A percentile compares a stretch with the other conserved stretches of the same genome.
Conservation (phyloP, 768 basidiomycete genomes). For the Mycena rebaudengoi region DNA sequence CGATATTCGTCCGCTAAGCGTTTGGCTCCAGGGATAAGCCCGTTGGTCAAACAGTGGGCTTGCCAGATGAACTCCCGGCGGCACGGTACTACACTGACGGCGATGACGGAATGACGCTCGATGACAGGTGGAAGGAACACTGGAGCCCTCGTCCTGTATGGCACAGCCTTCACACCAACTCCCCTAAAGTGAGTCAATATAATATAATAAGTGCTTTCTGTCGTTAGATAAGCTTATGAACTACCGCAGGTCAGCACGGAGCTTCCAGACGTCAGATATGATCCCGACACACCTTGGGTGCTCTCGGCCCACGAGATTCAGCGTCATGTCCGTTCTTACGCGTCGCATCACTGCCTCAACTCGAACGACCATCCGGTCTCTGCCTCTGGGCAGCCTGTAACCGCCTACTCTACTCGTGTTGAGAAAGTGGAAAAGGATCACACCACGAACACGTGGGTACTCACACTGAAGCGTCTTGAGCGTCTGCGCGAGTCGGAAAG, state of each 20-base stretch:
- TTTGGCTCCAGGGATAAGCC: conserved; percentile 13
- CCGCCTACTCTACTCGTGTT: conserved; percentile 47
- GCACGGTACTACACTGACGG: conserved; percentile 12
- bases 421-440: conserved; percentile 40
- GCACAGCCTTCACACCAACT: conserved; percentile 23
- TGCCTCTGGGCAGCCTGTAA: conserved; percentile 16
- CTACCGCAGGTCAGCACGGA: conserved; percentile 24
- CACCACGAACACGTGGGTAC: conserved; percentile 20
- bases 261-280: conserved; percentile 24
- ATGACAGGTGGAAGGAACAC: conserved; percentile 21
- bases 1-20: not conserved
- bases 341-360: conserved; percentile 37
- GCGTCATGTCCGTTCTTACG: conserved; percentile 40
- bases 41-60: not conserved
- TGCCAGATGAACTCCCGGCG: conserved; percentile 4
- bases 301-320: conserved; percentile 18
- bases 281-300: conserved; percentile 21
- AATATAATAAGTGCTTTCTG: not conserved
- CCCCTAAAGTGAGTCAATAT: conserved; percentile 23
- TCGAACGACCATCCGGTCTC: conserved; percentile 31
- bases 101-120: conserved; percentile 7
- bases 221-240: not conserved
- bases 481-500: conserved; percentile 16
- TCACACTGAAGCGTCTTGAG: conserved; percentile 28
- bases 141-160: conserved; percentile 27